phyloP scores from a whole-genome alignment of 371 early-diverging fungal species.

The Mucor racemosus region DNA sequence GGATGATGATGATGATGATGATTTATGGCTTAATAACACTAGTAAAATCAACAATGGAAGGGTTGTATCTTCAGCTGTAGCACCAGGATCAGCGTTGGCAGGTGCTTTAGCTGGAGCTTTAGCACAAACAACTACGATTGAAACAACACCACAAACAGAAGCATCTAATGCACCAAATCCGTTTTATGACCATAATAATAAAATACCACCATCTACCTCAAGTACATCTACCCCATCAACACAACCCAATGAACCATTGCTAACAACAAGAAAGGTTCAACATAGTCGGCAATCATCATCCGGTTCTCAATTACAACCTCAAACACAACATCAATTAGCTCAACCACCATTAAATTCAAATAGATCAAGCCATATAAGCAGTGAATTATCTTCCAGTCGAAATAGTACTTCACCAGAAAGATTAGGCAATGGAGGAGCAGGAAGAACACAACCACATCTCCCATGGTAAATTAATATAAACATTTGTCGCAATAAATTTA shows the following conservation, averaged over 20 bases:
- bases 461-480: constrained; percentile 31
- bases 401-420: constrained; percentile 22
- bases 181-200: not conserved
- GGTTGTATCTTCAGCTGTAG: not conserved
- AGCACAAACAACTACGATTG: not conserved
- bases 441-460: constrained; percentile 31
- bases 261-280: not conserved
- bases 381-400: constrained; percentile 8
- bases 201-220: not conserved
- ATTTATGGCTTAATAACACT: constrained; percentile 35
- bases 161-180: not conserved
- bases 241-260: not conserved
- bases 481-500: not conserved
- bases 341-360: not conserved
- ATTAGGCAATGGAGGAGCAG: constrained; percentile 15
- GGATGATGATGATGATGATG: constrained; percentile 10
- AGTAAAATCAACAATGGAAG: not conserved
- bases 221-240: not conserved
- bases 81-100: not conserved
- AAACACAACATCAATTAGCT: not conserved
- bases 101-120: not conserved
- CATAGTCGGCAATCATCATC: not conserved
- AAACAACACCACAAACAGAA: not conserved
- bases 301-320: not conserved
- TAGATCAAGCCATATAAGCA: constrained; percentile 13